Conservation (phyloP, 2,329 filamentous ascomycete genomes). For the Corniculantispora saksenae region DNA sequence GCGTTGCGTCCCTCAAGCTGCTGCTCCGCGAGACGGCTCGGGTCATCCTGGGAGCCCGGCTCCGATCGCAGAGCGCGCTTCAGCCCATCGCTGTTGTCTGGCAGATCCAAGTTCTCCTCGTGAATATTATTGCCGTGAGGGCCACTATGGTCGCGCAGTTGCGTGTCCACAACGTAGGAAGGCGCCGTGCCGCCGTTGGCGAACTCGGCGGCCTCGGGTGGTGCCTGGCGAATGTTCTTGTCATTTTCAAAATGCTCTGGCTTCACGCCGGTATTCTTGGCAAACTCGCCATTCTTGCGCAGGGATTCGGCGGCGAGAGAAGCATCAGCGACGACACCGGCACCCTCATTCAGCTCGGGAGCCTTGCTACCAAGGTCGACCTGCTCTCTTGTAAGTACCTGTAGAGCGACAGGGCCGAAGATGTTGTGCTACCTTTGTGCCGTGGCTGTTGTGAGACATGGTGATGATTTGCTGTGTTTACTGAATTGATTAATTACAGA, state of each 20-base stretch:
- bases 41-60: slow-evolving; percentile 50
- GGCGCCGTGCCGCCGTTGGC: slow-evolving; percentile 34
- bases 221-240: not conserved
- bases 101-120: slow-evolving; percentile 38
- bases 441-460: slow-evolving; percentile 7
- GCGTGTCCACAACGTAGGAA: slow-evolving; percentile 39
- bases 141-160: slow-evolving; percentile 31
- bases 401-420: not conserved
- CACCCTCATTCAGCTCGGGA: slow-evolving; percentile 57
- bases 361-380: slow-evolving; percentile 50
- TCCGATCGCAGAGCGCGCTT: slow-evolving; percentile 43
- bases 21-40: slow-evolving; percentile 45
- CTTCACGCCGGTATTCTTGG: slow-evolving; percentile 55
- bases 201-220: slow-evolving; percentile 20
- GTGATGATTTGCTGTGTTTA: not conserved
- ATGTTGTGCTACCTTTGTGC: slow-evolving; percentile 1
- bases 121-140: slow-evolving; percentile 47
- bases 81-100: slow-evolving; percentile 36
- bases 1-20: slow-evolving; percentile 35
- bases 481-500: not conserved
- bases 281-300: slow-evolving; percentile 59
- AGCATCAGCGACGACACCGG: slow-evolving; percentile 65
- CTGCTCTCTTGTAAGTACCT: slow-evolving; percentile 30
- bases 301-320: slow-evolving; percentile 77
- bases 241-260: slow-evolving; percentile 23